These are phyloP conservation scores for Neurospora sp. DNA, from an alignment of 495 filamentous ascomycete species.

Conservation along the genomic window DNA sequence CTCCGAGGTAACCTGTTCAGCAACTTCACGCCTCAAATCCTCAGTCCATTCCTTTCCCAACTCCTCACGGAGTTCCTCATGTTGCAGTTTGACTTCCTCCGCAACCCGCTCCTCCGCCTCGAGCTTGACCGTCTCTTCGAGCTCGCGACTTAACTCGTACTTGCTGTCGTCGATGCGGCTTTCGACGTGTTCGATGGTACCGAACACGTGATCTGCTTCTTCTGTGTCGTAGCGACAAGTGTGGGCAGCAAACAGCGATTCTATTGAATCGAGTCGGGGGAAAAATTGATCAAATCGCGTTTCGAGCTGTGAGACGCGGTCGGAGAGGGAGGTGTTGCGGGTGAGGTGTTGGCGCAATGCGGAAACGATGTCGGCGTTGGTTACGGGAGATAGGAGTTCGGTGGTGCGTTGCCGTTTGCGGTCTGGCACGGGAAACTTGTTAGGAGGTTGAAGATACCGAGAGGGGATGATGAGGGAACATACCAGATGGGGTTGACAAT, in stretches of 20 bases:
- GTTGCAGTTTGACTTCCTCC: background rate
- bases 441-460: background rate
- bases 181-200: background rate
- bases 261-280: background rate
- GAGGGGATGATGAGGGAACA: background rate
- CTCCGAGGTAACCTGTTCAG: background rate
- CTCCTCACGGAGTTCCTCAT: background rate
- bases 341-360: background rate
- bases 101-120: background rate
- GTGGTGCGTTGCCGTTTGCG: conserved; percentile 4
- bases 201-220: conserved; percentile 1
- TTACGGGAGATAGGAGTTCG: background rate
- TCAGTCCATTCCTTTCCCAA: background rate
- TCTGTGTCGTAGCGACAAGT: conserved; percentile 1
- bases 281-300: background rate
- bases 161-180: background rate
- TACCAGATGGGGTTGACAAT: background rate
- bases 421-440: background rate
- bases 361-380: background rate
- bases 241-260: background rate
- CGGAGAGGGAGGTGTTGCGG: background rate
- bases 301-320: background rate
- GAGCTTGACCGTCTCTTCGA: conserved; percentile 2
- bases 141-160: background rate
- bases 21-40: background rate